These are phyloP conservation scores for Schizosaccharomyces japonicus DNA, from an alignment of 805 yeast species.

Conservation along the genomic window DNA sequence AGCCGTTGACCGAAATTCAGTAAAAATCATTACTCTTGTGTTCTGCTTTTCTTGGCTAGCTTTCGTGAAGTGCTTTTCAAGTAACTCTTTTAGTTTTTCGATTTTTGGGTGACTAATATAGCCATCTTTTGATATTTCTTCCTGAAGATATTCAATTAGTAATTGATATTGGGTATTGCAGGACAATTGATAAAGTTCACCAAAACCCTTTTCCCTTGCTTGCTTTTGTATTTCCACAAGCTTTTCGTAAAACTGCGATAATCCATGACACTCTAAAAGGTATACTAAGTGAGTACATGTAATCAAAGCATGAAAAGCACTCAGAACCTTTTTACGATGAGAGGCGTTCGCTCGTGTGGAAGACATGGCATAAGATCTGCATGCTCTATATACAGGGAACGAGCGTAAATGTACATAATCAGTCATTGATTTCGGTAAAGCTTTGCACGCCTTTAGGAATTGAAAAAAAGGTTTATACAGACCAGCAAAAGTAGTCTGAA, in stretches of 20 bases:
- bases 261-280: background rate
- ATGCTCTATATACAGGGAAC: background rate
- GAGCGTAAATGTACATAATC: background rate
- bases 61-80: background rate
- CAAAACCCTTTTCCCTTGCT: background rate
- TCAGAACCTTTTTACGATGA: background rate
- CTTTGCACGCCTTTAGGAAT: background rate
- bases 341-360: too few relatives aligned
- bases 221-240: background rate
- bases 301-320: background rate
- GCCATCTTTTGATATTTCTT: background rate
- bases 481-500: background rate
- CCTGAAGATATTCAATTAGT: background rate
- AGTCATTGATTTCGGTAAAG: background rate
- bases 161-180: background rate
- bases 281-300: background rate
- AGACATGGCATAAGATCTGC: too few relatives aligned
- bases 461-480: background rate
- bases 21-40: constrained; percentile 65
- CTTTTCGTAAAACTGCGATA: background rate
- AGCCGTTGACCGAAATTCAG: constrained; percentile 77
- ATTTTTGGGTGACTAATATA: background rate
- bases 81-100: background rate
- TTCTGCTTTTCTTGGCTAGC: constrained; percentile 13
- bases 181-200: background rate